Conservation (phyloP, 768 basidiomycete genomes). For the Suillus subalutaceus region DNA sequence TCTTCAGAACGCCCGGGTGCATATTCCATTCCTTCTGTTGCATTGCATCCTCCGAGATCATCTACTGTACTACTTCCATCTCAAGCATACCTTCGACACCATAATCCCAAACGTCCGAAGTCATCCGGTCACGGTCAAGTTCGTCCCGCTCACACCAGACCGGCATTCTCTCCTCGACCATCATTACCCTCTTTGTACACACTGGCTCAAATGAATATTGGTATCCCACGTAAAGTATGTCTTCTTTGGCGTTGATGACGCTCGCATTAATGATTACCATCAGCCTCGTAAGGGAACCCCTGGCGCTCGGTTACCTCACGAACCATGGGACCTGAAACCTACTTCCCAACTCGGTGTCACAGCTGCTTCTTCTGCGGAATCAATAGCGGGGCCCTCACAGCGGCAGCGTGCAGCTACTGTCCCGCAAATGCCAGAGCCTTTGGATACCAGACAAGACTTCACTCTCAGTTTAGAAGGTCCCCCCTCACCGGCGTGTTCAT, state of each 20-base stretch:
- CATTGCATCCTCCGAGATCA: conserved; percentile 14
- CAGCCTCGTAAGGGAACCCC: conserved; percentile 45
- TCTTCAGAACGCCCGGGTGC: conserved; percentile 3
- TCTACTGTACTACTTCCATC: conserved; percentile 21
- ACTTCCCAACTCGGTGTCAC: neutral
- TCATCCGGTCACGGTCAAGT: conserved; percentile 38
- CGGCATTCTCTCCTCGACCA: conserved; percentile 43
- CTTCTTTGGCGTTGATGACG: neutral
- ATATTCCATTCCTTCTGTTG: conserved; percentile 13
- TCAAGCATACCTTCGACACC: conserved; percentile 12
- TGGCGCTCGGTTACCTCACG: conserved; percentile 45
- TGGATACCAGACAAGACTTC: neutral
- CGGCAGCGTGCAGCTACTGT: conserved; percentile 1
- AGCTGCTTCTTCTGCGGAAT: conserved; percentile 10
- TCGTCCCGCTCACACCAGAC: conserved; percentile 44
- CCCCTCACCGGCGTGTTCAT: conserved; percentile 12
- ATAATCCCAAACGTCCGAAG: conserved; percentile 28
- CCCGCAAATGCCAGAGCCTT: neutral
- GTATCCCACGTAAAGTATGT: conserved; percentile 41
- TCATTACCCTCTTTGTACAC: conserved; percentile 46
- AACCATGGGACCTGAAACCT: conserved; percentile 42
- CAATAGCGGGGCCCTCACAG: conserved; percentile 9
- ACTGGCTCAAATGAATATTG: conserved; percentile 39
- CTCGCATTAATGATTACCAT: conserved; percentile 11
- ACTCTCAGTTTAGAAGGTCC: neutral